Conservation (phyloP, 331 rosid genomes). For the Rhamnella rubrinervis region DNA sequence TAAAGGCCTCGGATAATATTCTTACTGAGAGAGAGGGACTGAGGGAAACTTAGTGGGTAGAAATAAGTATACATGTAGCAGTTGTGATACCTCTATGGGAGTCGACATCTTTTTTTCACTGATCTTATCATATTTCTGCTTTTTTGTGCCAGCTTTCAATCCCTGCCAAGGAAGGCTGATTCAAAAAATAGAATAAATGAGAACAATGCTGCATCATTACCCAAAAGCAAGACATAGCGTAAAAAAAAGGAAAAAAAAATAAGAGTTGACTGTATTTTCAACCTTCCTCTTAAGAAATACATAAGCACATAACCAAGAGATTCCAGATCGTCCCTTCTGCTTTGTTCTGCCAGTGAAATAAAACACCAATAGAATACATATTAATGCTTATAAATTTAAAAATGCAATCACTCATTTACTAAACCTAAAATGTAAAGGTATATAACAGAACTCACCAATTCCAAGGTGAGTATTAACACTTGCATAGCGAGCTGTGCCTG, state of each 20-base stretch:
- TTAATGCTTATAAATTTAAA: slow-evolving; percentile 8
- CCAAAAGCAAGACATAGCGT: slow-evolving; percentile 21
- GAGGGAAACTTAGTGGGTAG: slow-evolving; percentile 4
- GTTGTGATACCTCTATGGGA: slow-evolving; percentile 66
- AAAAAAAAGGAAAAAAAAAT: slow-evolving; percentile 5
- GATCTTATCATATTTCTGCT: slow-evolving; percentile 83
- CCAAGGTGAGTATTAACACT: slow-evolving; percentile 99
- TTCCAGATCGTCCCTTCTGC: slow-evolving; percentile 99
- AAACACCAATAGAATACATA: slow-evolving; percentile 28
- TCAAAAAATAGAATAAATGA: slow-evolving; percentile 17
- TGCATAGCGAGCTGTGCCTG: slow-evolving; percentile 99
- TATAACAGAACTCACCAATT: slow-evolving; percentile 66
- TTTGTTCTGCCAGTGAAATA: slow-evolving; percentile 71
- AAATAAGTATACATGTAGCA: not conserved
- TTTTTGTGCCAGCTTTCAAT: slow-evolving; percentile 83
- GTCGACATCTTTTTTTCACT: slow-evolving; percentile 86
- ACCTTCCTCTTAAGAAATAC: slow-evolving; percentile 99
- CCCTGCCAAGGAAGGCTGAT: slow-evolving; percentile 97
- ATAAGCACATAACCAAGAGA: slow-evolving; percentile 98
- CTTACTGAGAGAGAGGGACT: not conserved
- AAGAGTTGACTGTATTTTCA: slow-evolving; percentile 17
- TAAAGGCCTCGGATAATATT: too few species aligned
- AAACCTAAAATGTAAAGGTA: slow-evolving; percentile 22
- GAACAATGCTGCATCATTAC: slow-evolving; percentile 17
- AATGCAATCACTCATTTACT: slow-evolving; percentile 3